Percentiles rank a stretch among this genome's conserved stretches.
Conservation (phyloP, 345 rosid species). For the Dimocarpus longan region DNA sequence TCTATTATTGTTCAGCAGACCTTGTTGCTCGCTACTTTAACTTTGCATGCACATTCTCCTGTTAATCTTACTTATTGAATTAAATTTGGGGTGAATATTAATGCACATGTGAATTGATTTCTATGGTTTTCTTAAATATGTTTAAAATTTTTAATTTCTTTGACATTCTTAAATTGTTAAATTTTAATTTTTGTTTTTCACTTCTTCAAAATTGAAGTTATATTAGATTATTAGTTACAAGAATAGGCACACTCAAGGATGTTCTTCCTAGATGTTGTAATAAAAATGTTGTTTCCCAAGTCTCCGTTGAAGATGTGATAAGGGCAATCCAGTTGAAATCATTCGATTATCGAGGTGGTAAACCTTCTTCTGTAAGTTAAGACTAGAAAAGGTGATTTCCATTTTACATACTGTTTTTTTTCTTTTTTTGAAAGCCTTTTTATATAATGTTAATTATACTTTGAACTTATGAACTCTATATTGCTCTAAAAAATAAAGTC, state of each 20-base stretch:
- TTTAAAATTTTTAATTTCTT: too few species aligned
- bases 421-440: too few species aligned
- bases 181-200: not conserved
- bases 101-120: not conserved
- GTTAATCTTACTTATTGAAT: not conserved
- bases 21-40: not conserved
- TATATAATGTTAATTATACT: not conserved
- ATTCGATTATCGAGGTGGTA: slow-evolving; percentile 79
- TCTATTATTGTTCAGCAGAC: not conserved
- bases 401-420: not conserved
- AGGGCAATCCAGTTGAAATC: slow-evolving; percentile 84
- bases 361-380: slow-evolving; percentile 81
- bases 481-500: not conserved
- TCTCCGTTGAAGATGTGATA: slow-evolving; percentile 64
- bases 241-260: not conserved
- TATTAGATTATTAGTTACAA: not conserved
- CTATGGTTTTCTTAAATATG: not conserved
- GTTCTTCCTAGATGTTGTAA: slow-evolving; percentile 2
- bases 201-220: not conserved
- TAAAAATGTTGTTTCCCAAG: slow-evolving; percentile 35
- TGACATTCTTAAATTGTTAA: not conserved
- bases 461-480: not conserved
- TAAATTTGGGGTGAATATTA: not conserved
- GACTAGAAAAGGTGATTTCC: slow-evolving; percentile 56
- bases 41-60: not conserved